Conservation (phyloP, 2,329 filamentous ascomycete species). For the Alternaria solani region DNA sequence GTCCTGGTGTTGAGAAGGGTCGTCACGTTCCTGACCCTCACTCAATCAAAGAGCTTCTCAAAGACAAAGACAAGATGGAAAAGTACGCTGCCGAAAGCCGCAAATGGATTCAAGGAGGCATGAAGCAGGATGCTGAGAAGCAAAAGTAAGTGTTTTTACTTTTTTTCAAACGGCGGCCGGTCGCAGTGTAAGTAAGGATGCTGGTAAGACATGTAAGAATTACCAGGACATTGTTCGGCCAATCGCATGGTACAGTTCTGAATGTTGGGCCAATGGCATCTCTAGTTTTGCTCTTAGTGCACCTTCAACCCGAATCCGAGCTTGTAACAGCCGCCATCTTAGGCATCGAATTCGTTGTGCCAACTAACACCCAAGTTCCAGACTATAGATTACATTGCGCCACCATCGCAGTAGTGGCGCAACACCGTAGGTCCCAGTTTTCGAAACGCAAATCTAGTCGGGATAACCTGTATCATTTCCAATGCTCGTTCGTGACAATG, state of each 20-base stretch:
- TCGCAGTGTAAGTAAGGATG: not conserved
- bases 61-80: constrained; percentile 67
- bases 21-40: constrained; percentile 74
- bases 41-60: constrained; percentile 66
- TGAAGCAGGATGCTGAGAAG: constrained; percentile 67
- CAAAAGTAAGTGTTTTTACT: constrained; percentile 36
- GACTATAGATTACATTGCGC: constrained; percentile 3
- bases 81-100: constrained; percentile 60
- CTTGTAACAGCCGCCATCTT: not conserved
- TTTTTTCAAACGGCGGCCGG: not conserved
- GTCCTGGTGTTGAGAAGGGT: constrained; percentile 78
- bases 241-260: not conserved
- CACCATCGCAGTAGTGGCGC: not conserved
- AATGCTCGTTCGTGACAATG: not conserved
- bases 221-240: not conserved
- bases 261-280: not conserved
- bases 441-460: not conserved
- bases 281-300: not conserved
- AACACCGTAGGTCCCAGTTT: not conserved
- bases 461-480: not conserved
- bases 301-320: not conserved
- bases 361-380: constrained; percentile 2
- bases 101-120: constrained; percentile 73
- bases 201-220: not conserved
- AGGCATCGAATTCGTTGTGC: not conserved